phyloP scores from a whole-genome alignment of 2,329 filamentous ascomycete genomes.

The Trichoderma atroviride region DNA sequence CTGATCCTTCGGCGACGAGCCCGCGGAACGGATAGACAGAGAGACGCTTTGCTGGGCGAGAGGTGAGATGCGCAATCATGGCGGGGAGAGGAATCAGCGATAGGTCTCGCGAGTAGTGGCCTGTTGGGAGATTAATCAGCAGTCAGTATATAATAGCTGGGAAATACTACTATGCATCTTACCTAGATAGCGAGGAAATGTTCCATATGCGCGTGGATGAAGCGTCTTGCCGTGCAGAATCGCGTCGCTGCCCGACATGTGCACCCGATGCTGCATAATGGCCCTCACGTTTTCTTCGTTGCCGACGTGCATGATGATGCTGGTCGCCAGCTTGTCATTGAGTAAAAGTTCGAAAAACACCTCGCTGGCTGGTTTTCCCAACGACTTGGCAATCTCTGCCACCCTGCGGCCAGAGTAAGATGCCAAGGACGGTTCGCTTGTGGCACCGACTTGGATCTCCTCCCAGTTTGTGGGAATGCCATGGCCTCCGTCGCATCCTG shows the following conservation, averaged over 20 bases:
- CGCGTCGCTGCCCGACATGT: constrained; percentile 34
- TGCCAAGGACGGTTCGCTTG: constrained; percentile 24
- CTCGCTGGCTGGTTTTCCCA: constrained; percentile 28
- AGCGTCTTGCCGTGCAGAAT: constrained; percentile 33
- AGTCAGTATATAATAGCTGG: background rate
- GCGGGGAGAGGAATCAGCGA: constrained; percentile 30
- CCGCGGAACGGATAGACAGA: constrained; percentile 32
- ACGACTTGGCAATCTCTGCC: constrained; percentile 29
- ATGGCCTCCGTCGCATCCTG: constrained; percentile 34
- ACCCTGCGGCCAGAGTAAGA: constrained; percentile 31
- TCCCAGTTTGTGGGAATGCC: constrained; percentile 36
- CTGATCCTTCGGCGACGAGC: constrained; percentile 31
- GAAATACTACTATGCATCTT: background rate
- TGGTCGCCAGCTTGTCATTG: constrained; percentile 32
- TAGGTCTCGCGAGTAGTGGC: constrained; percentile 33
- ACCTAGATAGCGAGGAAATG: constrained; percentile 34
- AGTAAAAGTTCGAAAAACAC: constrained; percentile 32
- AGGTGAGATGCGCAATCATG: constrained; percentile 33
- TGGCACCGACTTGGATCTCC: constrained; percentile 33
- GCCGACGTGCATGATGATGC: constrained; percentile 34
- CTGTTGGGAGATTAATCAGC: background rate
- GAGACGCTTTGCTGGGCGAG: constrained; percentile 33
- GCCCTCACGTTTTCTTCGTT: constrained; percentile 33
- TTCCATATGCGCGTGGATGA: constrained; percentile 34
- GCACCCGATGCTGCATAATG: constrained; percentile 35